Percentiles rank a stretch among this genome's conserved stretches.
Evolutionary conservation across 2,329 filamentous ascomycete species (phyloP).

Genomic region (Penicillium sp.): DNA sequence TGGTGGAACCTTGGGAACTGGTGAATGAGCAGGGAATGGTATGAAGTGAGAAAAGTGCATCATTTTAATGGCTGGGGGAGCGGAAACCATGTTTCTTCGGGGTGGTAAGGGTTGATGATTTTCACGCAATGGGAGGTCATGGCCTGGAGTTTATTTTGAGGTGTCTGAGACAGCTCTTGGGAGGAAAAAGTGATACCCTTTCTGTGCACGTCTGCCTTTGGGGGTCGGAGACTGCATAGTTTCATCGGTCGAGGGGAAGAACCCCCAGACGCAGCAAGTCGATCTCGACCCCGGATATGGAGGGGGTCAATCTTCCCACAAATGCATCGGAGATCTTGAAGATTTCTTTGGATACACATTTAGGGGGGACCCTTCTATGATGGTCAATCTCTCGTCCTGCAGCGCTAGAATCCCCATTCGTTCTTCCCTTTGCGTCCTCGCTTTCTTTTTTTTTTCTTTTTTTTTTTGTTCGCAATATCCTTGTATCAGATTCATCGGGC

Average conservation of each 20-base stretch:
- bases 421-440: constrained; percentile 25
- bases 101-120: constrained; percentile 31
- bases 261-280: constrained; percentile 31
- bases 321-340: constrained; percentile 34
- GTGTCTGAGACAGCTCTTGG: constrained; percentile 42
- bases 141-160: constrained; percentile 39
- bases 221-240: constrained; percentile 40
- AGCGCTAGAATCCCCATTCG: constrained; percentile 37
- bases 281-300: constrained; percentile 19
- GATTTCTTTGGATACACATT: constrained; percentile 24
- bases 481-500: constrained; percentile 25
- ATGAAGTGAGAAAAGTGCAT: constrained; percentile 13
- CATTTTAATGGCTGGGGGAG: constrained; percentile 29
- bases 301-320: constrained; percentile 29
- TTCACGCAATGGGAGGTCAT: constrained; percentile 35
- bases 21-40: constrained; percentile 11
- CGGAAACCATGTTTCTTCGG: constrained; percentile 24
- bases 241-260: constrained; percentile 37
- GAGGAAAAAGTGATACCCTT: constrained; percentile 48
- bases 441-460: constrained; percentile 15
- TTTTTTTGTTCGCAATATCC: constrained; percentile 24
- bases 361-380: neutral
- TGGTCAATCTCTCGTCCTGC: constrained; percentile 32
- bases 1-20: neutral
- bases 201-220: constrained; percentile 42